Conservation (phyloP, 2,329 filamentous ascomycete genomes). For the Stemphylium vesicarium region DNA sequence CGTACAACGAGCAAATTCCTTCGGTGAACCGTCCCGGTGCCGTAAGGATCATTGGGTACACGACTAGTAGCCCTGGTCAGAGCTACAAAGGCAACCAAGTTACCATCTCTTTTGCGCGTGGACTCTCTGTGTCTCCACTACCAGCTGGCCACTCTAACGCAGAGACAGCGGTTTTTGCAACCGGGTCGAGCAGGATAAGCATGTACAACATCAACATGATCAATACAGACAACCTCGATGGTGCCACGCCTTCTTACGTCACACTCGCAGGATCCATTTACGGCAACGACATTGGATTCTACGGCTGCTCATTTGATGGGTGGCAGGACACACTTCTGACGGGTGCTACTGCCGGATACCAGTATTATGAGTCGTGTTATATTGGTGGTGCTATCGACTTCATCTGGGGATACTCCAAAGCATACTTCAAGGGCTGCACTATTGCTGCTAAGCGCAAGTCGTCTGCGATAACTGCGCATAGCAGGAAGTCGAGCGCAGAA, state of each 20-base stretch:
- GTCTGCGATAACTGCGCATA: too few relatives aligned
- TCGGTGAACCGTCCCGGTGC: too few relatives aligned
- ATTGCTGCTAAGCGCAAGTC: conserved; percentile 49
- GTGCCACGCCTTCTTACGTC: too few relatives aligned
- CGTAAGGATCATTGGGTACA: too few relatives aligned
- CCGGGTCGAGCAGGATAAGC: conserved; percentile 57
- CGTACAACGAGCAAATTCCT: too few relatives aligned
- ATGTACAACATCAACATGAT: conserved; percentile 66
- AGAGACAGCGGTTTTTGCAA: conserved; percentile 55
- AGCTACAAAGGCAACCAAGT: too few relatives aligned
- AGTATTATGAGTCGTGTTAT: conserved; percentile 62
- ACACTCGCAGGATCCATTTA: too few relatives aligned
- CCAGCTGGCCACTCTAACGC: conserved; percentile 54
- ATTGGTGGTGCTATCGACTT: conserved; percentile 65
- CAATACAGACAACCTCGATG: conserved; percentile 18
- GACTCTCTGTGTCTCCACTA: too few relatives aligned
- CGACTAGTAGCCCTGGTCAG: too few relatives aligned
- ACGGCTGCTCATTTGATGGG: conserved; percentile 60
- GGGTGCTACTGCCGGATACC: conserved; percentile 52
- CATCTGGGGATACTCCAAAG: conserved; percentile 60
- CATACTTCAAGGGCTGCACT: conserved; percentile 59
- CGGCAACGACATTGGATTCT: conserved; percentile 59
- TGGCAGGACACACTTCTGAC: conserved; percentile 60
- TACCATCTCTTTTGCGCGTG: too few relatives aligned
- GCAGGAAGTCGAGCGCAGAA: too few relatives aligned